phyloP scores from a whole-genome alignment of 768 basidiomycete genomes.

The Lactarius pseudohatsudake region DNA sequence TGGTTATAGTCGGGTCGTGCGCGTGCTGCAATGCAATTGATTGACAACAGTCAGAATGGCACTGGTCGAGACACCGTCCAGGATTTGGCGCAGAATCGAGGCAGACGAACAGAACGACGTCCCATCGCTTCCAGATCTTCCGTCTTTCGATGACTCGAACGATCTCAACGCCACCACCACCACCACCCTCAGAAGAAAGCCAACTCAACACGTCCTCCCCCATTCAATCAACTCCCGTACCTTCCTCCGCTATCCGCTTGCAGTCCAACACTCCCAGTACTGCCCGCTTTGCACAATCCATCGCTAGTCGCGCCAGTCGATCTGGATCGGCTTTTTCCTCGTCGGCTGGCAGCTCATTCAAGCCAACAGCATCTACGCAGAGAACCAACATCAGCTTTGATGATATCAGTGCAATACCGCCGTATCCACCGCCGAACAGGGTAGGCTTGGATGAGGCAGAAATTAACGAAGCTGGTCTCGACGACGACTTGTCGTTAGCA shows the following conservation, averaged over 20 bases:
- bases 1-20: background rate
- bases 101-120: constrained; percentile 72
- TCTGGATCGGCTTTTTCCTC: constrained; percentile 37
- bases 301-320: constrained; percentile 46
- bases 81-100: constrained; percentile 83
- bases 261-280: constrained; percentile 52
- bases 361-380: constrained; percentile 4
- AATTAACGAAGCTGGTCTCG: constrained; percentile 38
- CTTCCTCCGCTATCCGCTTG: constrained; percentile 48
- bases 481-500: constrained; percentile 47
- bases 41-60: constrained; percentile 13
- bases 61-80: constrained; percentile 71
- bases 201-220: constrained; percentile 50
- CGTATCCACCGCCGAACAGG: constrained; percentile 46
- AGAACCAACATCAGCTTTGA: constrained; percentile 44
- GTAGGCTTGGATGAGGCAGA: constrained; percentile 10
- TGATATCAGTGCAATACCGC: constrained; percentile 58
- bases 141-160: constrained; percentile 64
- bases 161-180: constrained; percentile 39
- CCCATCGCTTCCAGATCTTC: constrained; percentile 79
- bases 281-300: constrained; percentile 52
- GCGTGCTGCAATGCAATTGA: no score
- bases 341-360: constrained; percentile 20
- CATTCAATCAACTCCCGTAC: constrained; percentile 66
- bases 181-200: constrained; percentile 39